A percentile compares a stretch with the other conserved stretches of the same genome.
Conservation (phyloP, 192 early-diverging fungal genomes). For the Allomyces arbusculus region DNA sequence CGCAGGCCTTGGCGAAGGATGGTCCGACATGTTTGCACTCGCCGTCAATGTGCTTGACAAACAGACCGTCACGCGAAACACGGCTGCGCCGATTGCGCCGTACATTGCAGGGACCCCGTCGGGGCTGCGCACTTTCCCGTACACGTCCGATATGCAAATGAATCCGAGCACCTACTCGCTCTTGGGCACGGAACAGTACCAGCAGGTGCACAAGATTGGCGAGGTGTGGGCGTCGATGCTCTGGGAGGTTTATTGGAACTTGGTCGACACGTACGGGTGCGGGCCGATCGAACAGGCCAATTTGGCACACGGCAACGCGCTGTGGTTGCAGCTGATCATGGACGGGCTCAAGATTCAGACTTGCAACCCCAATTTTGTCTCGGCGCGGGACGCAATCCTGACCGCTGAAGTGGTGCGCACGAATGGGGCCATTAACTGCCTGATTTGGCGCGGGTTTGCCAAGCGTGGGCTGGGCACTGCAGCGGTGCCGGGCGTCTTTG, state of each 20-base stretch:
- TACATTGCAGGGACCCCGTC: constrained; percentile 44
- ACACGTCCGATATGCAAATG: constrained; percentile 12
- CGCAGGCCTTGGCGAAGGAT: constrained; percentile 87
- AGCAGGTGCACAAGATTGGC: neutral
- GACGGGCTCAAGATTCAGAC: constrained; percentile 31
- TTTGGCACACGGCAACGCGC: constrained; percentile 18
- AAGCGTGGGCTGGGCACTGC: constrained; percentile 21
- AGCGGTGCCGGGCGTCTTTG: neutral
- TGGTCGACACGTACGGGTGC: constrained; percentile 30
- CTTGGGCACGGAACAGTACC: neutral
- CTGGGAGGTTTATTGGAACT: constrained; percentile 24
- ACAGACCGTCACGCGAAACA: constrained; percentile 22
- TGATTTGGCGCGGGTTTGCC: constrained; percentile 8
- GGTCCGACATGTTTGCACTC: constrained; percentile 72
- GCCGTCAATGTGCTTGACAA: constrained; percentile 46
- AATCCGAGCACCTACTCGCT: constrained; percentile 7
- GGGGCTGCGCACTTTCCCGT: constrained; percentile 10
- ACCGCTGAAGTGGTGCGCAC: constrained; percentile 17
- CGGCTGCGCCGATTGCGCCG: constrained; percentile 44
- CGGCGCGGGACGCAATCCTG: constrained; percentile 29
- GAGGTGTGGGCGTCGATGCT: neutral
- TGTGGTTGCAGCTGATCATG: constrained; percentile 24
- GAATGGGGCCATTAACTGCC: constrained; percentile 18
- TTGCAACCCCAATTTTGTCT: constrained; percentile 27
- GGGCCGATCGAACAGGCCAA: neutral